Conservation (phyloP, 1,139 yeast genomes). For the Schwanniomyces etchellsii region DNA sequence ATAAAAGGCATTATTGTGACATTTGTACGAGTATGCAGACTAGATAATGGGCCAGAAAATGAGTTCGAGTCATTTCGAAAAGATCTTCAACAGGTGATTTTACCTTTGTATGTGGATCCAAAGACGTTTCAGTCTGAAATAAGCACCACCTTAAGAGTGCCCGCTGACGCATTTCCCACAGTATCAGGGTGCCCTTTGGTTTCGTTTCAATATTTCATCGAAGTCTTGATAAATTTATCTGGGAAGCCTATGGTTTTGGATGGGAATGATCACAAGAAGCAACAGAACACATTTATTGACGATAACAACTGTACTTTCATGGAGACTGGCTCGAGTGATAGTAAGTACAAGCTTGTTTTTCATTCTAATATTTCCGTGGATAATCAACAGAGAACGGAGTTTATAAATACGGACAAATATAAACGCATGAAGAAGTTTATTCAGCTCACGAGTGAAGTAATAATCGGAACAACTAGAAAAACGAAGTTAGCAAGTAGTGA, state of each 20-base stretch:
- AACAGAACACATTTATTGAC: conserved; percentile 6
- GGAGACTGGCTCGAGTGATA: conserved; percentile 8
- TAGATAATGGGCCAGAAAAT: conserved; percentile 61
- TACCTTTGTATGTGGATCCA: conserved; percentile 80
- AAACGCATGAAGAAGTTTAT: conserved; percentile 72
- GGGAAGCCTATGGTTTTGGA: conserved; percentile 34
- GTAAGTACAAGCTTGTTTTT: conserved; percentile 29
- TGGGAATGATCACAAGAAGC: conserved; percentile 18
- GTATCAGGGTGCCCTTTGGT: conserved; percentile 69
- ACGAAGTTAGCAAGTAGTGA: not conserved
- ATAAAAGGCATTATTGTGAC: conserved; percentile 78
- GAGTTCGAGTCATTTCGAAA: conserved; percentile 75
- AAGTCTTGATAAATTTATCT: conserved; percentile 67
- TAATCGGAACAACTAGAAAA: conserved; percentile 71
- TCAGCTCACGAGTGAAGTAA: conserved; percentile 71
- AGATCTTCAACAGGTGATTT: conserved; percentile 71
- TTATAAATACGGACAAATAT: conserved; percentile 72
- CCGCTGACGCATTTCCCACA: conserved; percentile 84
- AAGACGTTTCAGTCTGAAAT: conserved; percentile 51
- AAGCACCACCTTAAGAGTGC: conserved; percentile 62
- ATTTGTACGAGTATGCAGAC: conserved; percentile 72
- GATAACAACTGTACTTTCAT: conserved; percentile 8
- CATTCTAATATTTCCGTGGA: conserved; percentile 18
- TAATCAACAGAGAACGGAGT: conserved; percentile 37
- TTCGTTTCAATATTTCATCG: conserved; percentile 79